Evolutionary conservation across 164 flowering plant genomes (phyloP).

Genomic region (Aristolochia fimbriata): DNA sequence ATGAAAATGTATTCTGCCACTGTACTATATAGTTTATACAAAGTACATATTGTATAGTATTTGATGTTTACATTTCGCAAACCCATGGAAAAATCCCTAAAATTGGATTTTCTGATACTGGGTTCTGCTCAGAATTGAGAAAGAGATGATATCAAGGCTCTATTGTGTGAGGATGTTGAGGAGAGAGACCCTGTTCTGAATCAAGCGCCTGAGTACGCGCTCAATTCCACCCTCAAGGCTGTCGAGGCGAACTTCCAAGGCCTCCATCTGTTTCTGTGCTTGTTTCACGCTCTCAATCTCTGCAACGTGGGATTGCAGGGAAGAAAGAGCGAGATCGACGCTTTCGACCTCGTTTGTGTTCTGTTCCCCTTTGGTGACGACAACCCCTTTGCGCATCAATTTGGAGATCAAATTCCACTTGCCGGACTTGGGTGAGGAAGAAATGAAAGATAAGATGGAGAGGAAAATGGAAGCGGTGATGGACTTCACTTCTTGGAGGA

Average conservation of each 20-base stretch:
- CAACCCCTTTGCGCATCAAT: conserved; percentile 2
- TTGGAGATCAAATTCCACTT: conserved; percentile 23
- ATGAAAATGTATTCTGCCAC: too few relatives aligned
- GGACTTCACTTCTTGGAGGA: conserved; percentile 24
- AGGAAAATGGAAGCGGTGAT: conserved; percentile 17
- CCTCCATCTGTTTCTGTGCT: conserved; percentile 35
- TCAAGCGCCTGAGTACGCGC: conserved; percentile 37
- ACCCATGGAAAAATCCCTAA: too few relatives aligned
- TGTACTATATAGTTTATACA: too few relatives aligned
- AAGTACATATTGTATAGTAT: too few relatives aligned
- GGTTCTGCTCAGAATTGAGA: too few relatives aligned
- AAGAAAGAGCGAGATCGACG: conserved; percentile 20
- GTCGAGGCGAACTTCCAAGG: conserved; percentile 32
- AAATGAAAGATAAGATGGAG: conserved; percentile 22
- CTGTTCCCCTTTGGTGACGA: conserved; percentile 10
- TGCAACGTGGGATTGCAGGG: conserved; percentile 1
- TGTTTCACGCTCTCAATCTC: conserved; percentile 13
- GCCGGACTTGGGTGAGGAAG: conserved; percentile 23
- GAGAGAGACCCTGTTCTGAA: conserved; percentile 51
- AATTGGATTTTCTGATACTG: too few relatives aligned
- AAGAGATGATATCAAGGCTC: background rate
- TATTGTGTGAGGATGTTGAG: conserved; percentile 15
- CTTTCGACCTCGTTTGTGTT: conserved; percentile 26
- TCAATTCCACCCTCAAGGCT: conserved; percentile 42
- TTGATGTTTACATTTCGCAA: too few relatives aligned